Conservation (phyloP, 345 rosid species). For the Euphorbia peplus region DNA sequence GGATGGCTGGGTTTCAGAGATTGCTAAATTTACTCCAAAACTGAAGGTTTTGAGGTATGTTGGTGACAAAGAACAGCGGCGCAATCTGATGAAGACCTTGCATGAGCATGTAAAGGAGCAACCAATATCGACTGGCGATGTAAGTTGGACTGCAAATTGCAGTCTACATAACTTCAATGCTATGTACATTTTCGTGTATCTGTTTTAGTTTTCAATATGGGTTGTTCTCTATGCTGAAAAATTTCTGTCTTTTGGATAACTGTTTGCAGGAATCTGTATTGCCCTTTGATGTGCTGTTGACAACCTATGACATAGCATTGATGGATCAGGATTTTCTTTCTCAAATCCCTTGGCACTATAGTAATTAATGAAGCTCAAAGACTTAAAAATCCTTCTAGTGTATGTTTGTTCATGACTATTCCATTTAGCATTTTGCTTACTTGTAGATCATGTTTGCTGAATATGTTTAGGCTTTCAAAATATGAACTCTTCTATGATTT, state of each 20-base stretch:
- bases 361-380: slow-evolving; percentile 89
- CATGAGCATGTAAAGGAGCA: slow-evolving; percentile 41
- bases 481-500: neutral
- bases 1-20: slow-evolving; percentile 83
- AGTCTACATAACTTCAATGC: neutral
- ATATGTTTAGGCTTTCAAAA: neutral
- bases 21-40: slow-evolving; percentile 60
- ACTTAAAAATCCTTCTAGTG: slow-evolving; percentile 85
- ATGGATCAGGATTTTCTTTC: slow-evolving; percentile 77
- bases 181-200: neutral
- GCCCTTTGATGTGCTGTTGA: slow-evolving; percentile 75
- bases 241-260: slow-evolving; percentile 1
- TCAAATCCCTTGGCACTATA: slow-evolving; percentile 77
- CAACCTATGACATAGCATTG: slow-evolving; percentile 73
- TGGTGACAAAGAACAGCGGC: slow-evolving; percentile 66
- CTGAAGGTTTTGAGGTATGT: slow-evolving; percentile 65
- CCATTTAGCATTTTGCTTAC: neutral
- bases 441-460: neutral
- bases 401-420: slow-evolving; percentile 33
- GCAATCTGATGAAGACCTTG: slow-evolving; percentile 47
- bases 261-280: slow-evolving; percentile 48
- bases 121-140: slow-evolving; percentile 39
- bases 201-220: neutral
- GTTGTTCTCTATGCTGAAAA: too few species aligned
- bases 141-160: slow-evolving; percentile 29